A percentile compares a stretch with the other conserved stretches of the same genome.
phyloP scores from a whole-genome alignment of 257 asterid species.

The Capsicum chinense region DNA sequence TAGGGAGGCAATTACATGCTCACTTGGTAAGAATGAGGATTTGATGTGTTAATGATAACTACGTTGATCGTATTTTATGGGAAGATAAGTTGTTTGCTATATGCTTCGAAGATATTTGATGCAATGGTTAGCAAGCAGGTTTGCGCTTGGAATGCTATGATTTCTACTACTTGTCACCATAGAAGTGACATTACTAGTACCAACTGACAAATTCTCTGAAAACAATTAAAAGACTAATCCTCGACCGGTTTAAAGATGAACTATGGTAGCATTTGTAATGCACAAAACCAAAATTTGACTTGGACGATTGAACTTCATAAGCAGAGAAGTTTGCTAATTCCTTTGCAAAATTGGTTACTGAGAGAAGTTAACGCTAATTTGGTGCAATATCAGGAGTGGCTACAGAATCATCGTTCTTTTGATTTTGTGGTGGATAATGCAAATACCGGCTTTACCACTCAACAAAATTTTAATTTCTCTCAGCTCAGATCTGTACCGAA shows the following conservation, averaged over 20 bases:
- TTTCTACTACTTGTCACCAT: constrained; percentile 35
- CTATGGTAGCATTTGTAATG: background rate
- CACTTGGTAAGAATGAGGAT: constrained; percentile 63
- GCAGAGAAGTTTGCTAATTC: constrained; percentile 73
- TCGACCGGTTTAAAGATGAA: too few relatives aligned
- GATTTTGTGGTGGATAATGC: constrained; percentile 96
- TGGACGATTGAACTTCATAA: background rate
- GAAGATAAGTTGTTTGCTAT: constrained; percentile 63
- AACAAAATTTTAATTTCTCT: background rate
- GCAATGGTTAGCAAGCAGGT: constrained; percentile 56
- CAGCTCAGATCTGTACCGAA: constrained; percentile 30
- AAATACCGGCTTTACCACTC: constrained; percentile 57
- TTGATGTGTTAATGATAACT: constrained; percentile 63
- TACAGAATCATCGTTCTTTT: constrained; percentile 75
- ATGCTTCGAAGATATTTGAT: constrained; percentile 54
- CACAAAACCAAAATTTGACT: too few relatives aligned
- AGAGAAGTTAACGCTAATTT: constrained; percentile 65
- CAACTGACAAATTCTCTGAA: background rate
- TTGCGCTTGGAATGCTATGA: constrained; percentile 92
- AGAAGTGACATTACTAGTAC: too few relatives aligned
- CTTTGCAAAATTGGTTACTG: constrained; percentile 60
- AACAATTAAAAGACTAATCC: too few relatives aligned
- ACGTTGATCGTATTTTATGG: constrained; percentile 74
- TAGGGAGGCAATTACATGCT: constrained; percentile 84
- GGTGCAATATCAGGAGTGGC: constrained; percentile 88